Percentiles rank a stretch among this genome's conserved stretches.
Evolutionary conservation across 2,329 filamentous ascomycete genomes (phyloP).

Genomic region (Talaromyces pinophilus): DNA sequence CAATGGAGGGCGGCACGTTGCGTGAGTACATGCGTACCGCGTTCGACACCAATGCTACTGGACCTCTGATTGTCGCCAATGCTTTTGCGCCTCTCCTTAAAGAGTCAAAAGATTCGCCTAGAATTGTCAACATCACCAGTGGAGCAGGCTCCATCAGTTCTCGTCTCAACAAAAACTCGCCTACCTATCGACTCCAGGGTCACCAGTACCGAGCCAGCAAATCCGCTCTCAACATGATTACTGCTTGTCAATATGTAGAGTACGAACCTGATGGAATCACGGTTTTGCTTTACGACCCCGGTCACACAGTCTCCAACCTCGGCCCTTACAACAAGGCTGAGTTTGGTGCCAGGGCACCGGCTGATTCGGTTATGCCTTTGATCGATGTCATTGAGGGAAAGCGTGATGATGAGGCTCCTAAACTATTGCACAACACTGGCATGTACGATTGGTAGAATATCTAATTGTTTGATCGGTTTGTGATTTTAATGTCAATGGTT

Average conservation of each 20-base stretch:
- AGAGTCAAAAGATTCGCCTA: conserved; percentile 12
- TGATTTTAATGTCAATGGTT: background rate
- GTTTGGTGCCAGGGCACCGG: conserved; percentile 22
- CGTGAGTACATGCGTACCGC: conserved; percentile 20
- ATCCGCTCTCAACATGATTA: conserved; percentile 45
- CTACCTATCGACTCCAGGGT: conserved; percentile 35
- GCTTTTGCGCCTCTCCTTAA: conserved; percentile 37
- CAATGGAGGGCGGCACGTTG: conserved; percentile 16
- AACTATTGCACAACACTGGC: conserved; percentile 24
- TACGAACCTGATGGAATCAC: conserved; percentile 22
- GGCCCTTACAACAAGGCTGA: conserved; percentile 22
- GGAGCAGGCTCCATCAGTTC: conserved; percentile 34
- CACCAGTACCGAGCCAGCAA: conserved; percentile 46
- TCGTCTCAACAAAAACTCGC: conserved; percentile 30
- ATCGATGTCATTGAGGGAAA: conserved; percentile 25
- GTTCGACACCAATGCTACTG: conserved; percentile 43
- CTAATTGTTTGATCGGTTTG: background rate
- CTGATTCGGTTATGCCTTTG: conserved; percentile 23
- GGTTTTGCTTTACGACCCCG: conserved; percentile 24
- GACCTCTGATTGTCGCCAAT: conserved; percentile 36
- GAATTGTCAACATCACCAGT: conserved; percentile 39
- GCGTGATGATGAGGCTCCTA: conserved; percentile 22
- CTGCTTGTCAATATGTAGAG: conserved; percentile 21
- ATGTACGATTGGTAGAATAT: conserved; percentile 21
- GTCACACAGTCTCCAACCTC: conserved; percentile 24